Evolutionary conservation across 495 filamentous ascomycete genomes (phyloP), one percentile per base, ranked within the genome.

Genomic region (Hypoxylon crocopeplum): DNA sequence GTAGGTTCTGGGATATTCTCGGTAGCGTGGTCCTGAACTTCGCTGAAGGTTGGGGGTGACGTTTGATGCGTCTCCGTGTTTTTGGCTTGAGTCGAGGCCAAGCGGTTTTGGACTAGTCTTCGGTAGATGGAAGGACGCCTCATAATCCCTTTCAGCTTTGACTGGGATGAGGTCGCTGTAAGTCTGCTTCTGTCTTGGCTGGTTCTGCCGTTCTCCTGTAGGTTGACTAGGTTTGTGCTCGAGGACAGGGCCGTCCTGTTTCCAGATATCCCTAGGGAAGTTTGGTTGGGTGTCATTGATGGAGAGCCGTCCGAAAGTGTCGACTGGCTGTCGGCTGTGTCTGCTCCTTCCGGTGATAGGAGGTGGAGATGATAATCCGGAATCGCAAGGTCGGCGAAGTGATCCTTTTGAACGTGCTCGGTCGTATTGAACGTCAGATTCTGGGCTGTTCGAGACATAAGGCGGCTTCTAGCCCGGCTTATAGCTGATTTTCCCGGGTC

Each of bases 111-210:
- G 41, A 49, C 55, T 32, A 59, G 40, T 33, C 20, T 59, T 29
- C 34, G 69, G 53, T 39, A 54, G 48, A 49, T 69, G 15, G 38
- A 52, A 33, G 52, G 47, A 41, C 60, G 52, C 40, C 36, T 74
- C 67, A 59, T 71, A 46, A 54, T 53, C 30, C 44, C 38, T 51
- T 63, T 70, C 22, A 52, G 64, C 32, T 52, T 74, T 60, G 64
- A 70, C 49, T 47, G 67, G 62, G 42, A 71, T 68, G 68, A 68
- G 52, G 46, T 77, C 69, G 24, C 64, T 69, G 59, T 68, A 68
- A 52, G 52, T 69, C 20, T 33, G 38, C 30, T 62, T 36, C 13
- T 36, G 20, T 32, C 44, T 36, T 41, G 45, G 50, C 25, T 46
- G 49, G 7, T 36, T 25, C 19, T 34, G 42, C n/a, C 22, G 37